A percentile compares a stretch with the other conserved stretches of the same genome.
Evolutionary conservation across 768 basidiomycete species (phyloP).

Genomic region (Leccinum arenicola): DNA sequence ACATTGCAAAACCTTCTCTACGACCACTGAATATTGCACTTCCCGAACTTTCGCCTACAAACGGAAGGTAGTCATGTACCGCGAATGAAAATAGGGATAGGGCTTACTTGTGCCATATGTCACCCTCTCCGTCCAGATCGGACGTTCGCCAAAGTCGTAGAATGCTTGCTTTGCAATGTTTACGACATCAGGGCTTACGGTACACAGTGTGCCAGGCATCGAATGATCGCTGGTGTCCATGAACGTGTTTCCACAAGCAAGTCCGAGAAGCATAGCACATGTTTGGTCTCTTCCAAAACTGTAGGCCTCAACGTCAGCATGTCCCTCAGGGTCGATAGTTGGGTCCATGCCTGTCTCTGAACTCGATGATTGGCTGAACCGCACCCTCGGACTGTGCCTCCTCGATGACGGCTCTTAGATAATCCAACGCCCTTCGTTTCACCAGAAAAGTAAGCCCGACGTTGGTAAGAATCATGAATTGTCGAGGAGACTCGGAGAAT

Average conservation of each 20-base stretch:
- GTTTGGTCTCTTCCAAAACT: slow-evolving; percentile 93
- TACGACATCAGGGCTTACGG: slow-evolving; percentile 58
- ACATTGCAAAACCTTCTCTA: slow-evolving; percentile 83
- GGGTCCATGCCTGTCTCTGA: slow-evolving; percentile 66
- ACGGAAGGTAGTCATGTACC: slow-evolving; percentile 1
- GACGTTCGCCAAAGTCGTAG: slow-evolving; percentile 82
- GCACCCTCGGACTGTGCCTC: slow-evolving; percentile 74
- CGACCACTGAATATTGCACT: slow-evolving; percentile 82
- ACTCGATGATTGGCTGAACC: slow-evolving; percentile 76
- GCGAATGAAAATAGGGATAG: not conserved
- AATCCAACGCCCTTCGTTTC: slow-evolving; percentile 83
- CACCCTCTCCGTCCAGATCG: slow-evolving; percentile 75
- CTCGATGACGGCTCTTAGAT: slow-evolving; percentile 78
- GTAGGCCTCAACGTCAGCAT: slow-evolving; percentile 7
- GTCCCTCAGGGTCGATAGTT: not conserved
- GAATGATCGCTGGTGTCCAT: slow-evolving; percentile 56
- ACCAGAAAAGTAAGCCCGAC: slow-evolving; percentile 78
- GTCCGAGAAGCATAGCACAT: slow-evolving; percentile 85
- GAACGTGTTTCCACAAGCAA: slow-evolving; percentile 84
- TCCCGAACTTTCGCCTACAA: slow-evolving; percentile 61
- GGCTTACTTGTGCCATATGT: slow-evolving; percentile 71
- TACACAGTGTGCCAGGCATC: slow-evolving; percentile 43
- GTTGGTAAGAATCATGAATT: slow-evolving; percentile 88
- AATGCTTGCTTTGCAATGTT: slow-evolving; percentile 80
- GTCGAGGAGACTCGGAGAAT: slow-evolving; percentile 68